Base-by-base conservation (phyloP, 768 basidiomycete species). In the Rhizopogon roseolus region DNA sequence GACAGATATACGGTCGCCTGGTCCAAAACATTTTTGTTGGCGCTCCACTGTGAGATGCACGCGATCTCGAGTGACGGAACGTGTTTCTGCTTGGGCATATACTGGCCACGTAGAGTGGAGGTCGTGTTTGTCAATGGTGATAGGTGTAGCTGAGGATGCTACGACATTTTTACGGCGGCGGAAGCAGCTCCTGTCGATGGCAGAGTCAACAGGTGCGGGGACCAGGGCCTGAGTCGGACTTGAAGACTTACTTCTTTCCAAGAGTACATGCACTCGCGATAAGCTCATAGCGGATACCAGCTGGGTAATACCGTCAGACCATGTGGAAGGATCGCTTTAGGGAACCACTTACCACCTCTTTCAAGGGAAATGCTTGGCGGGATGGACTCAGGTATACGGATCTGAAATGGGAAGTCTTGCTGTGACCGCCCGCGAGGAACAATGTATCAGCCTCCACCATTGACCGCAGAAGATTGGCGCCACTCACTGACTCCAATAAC, bases 101-200 rank as follows among this genome's bases (percentile, higher is more conserved):
- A 95, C 80, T 2, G 94, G 93, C 94, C 94, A 97, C 1, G 90
- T 86, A 4, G 93, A 88, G 63, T 96, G 93, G 6, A 95, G 74
- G 58, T 96, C 94, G 64, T 96, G 93, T 68, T 96, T 97, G 75
- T 92, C 89, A 62, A 97, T 90, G 57, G 85, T 81, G 42, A 97
- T 86, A 11, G 79, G 73, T 34, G 88, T 81, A 17, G 81, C 76
- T 11, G 84, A 80, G n/a, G 85, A 81, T 29, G 82, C 70, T 40
- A 90, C 79, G 19, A 81, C 75, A 1, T 86, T 80, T 62, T 90
- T 87, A 60, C 88, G 84, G 57, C 87, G 84, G 36, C 91, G 90
- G 53, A 96, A 80, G 65, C 94, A 85, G 6, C 90, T 84, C 64
- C 90, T 91, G 64, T 16, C 19, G 55, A 48, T 34, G 36, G n/a